Evolutionary conservation across 495 filamentous ascomycete species (phyloP).

Genomic region (Mytilinidion resinicola): DNA sequence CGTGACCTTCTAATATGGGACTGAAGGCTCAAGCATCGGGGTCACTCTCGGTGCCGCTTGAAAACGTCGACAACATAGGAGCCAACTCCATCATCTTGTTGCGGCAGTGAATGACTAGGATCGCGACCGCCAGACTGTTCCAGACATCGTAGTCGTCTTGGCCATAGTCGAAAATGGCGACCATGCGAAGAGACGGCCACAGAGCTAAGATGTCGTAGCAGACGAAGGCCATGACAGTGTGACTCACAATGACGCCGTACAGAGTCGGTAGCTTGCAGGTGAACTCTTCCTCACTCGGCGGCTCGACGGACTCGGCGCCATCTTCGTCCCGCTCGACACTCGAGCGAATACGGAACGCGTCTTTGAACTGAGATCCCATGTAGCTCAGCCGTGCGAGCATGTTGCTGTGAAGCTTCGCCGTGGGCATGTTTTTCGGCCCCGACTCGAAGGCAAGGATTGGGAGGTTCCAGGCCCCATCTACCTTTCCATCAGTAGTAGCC

Average conservation of each 20-base stretch:
- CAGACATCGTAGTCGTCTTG: slow-evolving; percentile 35
- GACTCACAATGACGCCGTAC: slow-evolving; percentile 32
- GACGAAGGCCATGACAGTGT: slow-evolving; percentile 32
- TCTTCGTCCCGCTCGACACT: slow-evolving; percentile 17
- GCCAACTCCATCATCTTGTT: slow-evolving; percentile 26
- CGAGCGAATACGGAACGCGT: slow-evolving; percentile 21
- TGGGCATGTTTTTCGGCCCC: slow-evolving; percentile 9
- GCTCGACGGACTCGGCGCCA: background rate
- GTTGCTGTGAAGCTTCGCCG: slow-evolving; percentile 9
- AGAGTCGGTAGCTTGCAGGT: slow-evolving; percentile 29
- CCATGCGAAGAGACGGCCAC: slow-evolving; percentile 16
- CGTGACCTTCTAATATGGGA: background rate
- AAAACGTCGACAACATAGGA: slow-evolving; percentile 6
- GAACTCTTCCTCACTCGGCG: background rate
- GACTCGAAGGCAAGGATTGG: slow-evolving; percentile 28
- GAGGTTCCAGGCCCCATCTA: slow-evolving; percentile 22
- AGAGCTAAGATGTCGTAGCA: slow-evolving; percentile 22
- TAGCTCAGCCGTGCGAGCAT: slow-evolving; percentile 21
- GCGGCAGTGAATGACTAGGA: slow-evolving; percentile 31
- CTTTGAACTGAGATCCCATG: slow-evolving; percentile 15
- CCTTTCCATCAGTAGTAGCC: slow-evolving; percentile 26
- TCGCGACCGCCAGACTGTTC: slow-evolving; percentile 36
- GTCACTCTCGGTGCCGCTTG: background rate
- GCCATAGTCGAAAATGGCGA: slow-evolving; percentile 32
- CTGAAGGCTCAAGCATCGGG: slow-evolving; percentile 14